Evolutionary conservation across 768 basidiomycete genomes (phyloP).

Genomic region (Tephrocybe sp.): DNA sequence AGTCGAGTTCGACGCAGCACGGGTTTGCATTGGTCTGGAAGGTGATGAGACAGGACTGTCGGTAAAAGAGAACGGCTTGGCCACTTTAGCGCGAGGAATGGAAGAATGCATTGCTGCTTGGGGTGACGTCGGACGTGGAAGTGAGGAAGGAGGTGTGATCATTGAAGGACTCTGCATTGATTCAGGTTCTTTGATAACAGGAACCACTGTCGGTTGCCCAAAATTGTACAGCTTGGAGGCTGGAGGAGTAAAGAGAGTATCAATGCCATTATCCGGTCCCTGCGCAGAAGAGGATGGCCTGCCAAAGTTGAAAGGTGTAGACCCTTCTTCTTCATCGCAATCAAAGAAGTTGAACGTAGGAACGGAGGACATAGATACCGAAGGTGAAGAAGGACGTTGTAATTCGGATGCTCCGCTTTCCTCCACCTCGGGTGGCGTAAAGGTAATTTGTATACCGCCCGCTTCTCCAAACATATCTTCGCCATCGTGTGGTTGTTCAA

Average conservation of each 20-base stretch:
- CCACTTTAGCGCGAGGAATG: slow-evolving; percentile 41
- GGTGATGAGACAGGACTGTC: slow-evolving; percentile 31
- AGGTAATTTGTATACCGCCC: slow-evolving; percentile 73
- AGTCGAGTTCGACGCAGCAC: slow-evolving; percentile 23
- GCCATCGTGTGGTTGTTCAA: slow-evolving; percentile 38
- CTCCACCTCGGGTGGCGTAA: slow-evolving; percentile 55
- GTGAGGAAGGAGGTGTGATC: slow-evolving; percentile 29
- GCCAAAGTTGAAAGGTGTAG: slow-evolving; percentile 17
- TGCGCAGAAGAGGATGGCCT: slow-evolving; percentile 7
- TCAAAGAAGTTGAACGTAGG: slow-evolving; percentile 34
- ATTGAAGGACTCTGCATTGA: slow-evolving; percentile 13
- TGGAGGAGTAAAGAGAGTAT: slow-evolving; percentile 13
- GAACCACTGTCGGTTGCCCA: slow-evolving; percentile 1
- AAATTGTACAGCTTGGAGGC: background rate
- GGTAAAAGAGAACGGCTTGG: slow-evolving; percentile 31
- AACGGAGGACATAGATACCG: slow-evolving; percentile 25
- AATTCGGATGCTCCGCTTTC: slow-evolving; percentile 28
- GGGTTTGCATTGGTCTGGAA: slow-evolving; percentile 21
- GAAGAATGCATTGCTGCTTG: slow-evolving; percentile 41
- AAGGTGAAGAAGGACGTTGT: slow-evolving; percentile 27
- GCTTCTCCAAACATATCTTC: slow-evolving; percentile 59
- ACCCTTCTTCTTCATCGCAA: slow-evolving; percentile 20
- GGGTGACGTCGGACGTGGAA: slow-evolving; percentile 26
- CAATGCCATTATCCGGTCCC: background rate
- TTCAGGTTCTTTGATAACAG: slow-evolving; percentile 1